phyloP scores from a whole-genome alignment of 2,329 filamentous ascomycete genomes.

The Aspergillus sp. region DNA sequence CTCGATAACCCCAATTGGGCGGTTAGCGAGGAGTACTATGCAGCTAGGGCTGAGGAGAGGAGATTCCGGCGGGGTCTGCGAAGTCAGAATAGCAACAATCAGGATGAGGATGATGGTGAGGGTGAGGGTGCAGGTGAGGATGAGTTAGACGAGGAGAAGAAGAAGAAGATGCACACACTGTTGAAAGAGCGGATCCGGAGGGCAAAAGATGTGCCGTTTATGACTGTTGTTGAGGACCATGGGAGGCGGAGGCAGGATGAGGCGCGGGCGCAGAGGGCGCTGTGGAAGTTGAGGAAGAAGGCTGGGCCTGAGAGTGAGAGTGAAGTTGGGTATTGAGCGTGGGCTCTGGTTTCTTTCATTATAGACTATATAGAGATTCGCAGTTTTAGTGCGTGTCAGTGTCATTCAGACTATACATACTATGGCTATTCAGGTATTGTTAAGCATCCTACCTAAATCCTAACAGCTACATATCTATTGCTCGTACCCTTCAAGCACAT shows the following conservation, averaged over 20 bases:
- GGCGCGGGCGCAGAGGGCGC: slow-evolving; percentile 26
- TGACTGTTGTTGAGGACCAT: slow-evolving; percentile 39
- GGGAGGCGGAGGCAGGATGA: slow-evolving; percentile 28
- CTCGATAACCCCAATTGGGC: slow-evolving; percentile 48
- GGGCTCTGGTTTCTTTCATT: not conserved
- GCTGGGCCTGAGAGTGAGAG: slow-evolving; percentile 39
- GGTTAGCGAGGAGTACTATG: slow-evolving; percentile 44
- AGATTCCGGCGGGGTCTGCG: slow-evolving; percentile 26
- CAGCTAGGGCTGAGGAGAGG: slow-evolving; percentile 37
- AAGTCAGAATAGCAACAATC: slow-evolving; percentile 11
- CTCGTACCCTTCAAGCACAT: no score
- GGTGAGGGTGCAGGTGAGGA: not conserved
- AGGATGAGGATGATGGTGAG: not conserved
- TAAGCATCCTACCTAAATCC: no score
- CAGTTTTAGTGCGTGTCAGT: no score
- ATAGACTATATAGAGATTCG: no score
- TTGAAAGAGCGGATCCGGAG: slow-evolving; percentile 35
- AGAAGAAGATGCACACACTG: slow-evolving; percentile 21
- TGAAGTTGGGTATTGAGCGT: slow-evolving; percentile 34
- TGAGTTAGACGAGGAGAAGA: not conserved
- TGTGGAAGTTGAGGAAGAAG: slow-evolving; percentile 43
- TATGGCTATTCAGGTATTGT: no score
- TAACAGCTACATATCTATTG: no score
- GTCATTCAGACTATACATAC: no score
- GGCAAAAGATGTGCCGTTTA: slow-evolving; percentile 42